These are phyloP conservation scores for Trebouxiophyceae sp. DNA, from an alignment of 163 green algal genomes.

Conservation along the genomic window DNA sequence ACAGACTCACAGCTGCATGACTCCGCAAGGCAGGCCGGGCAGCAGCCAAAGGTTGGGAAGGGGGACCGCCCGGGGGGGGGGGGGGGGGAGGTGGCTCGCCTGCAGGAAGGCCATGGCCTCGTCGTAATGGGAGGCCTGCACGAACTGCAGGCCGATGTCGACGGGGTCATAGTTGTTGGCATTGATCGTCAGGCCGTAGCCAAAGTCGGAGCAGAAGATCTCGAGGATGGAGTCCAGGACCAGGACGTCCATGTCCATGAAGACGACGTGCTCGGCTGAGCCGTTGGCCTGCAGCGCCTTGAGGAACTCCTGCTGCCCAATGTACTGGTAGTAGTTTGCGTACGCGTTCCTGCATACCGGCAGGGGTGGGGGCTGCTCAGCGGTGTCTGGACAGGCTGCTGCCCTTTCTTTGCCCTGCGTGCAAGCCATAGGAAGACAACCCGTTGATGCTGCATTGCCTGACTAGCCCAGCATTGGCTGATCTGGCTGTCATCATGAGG, in stretches of 20 bases:
- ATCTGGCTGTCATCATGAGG: no score
- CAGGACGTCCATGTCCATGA: conserved; percentile 7
- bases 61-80: no score
- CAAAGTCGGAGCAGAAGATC: background rate
- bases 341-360: conserved; percentile 2
- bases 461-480: no score
- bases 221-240: conserved; percentile 1
- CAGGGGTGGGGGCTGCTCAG: no score
- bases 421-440: no score
- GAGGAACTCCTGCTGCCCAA: background rate
- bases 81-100: no score
- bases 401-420: no score
- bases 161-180: background rate
- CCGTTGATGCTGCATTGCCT: no score
- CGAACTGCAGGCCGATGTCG: conserved; percentile 5
- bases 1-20: no score
- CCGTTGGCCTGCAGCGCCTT: background rate
- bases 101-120: conserved; percentile 5
- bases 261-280: background rate
- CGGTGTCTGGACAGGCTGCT: no score
- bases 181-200: conserved; percentile 3
- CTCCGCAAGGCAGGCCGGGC: no score
- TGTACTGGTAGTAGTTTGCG: conserved; percentile 4
- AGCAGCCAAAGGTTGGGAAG: no score
- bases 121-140: background rate